Evolutionary conservation across 495 filamentous ascomycete genomes (phyloP), one percentile per base, ranked within the genome.

Genomic region (Penicillium manginii): DNA sequence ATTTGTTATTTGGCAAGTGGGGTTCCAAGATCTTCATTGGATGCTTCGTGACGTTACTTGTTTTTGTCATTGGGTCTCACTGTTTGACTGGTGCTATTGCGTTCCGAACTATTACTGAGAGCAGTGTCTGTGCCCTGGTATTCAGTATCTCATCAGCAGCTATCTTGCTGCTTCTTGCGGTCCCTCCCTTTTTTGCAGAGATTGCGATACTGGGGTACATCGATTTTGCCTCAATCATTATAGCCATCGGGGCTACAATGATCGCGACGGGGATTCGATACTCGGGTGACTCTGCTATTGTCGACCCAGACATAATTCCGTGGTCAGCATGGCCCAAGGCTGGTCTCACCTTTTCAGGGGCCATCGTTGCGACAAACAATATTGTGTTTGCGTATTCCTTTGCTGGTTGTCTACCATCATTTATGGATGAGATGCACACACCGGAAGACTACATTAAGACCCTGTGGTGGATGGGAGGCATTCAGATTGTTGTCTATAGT

Each of bases 361-460:
- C 60, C 6, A 67, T 90, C 61, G 82, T 87, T 48, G 84, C 85
- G 11, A 76, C 87, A 51, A 83, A 81, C 52, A 90, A 90, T 74
- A 89, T 90, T 47, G 79, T 88, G 47, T 88, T 91, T 62, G 87
- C 88, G 18, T 76, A 75, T 77, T 68, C 71, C 12, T 89, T 83
- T 64, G 88, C 74, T 71, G 86, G 80, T 60, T 87, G 73, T 77
- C 82, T 77, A 78, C 87, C 89, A 67, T 82, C 77, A 19, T 88
- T 91, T 69, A 88, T 88, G 77, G 80, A 85, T 47, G 88, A 91
- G 68, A 88, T 91, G 83, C 84, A 87, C 63, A 85, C 85, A 0
- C 88, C 87, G 0, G 61, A 65, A 29, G 83, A 89, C 63, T 89
- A 78, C 59, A 67, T 74, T 53, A 88, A 88, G 71, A 80, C 87